phyloP scores from a whole-genome alignment of 2,329 filamentous ascomycete genomes.

The Sclerotinia subarctica region DNA sequence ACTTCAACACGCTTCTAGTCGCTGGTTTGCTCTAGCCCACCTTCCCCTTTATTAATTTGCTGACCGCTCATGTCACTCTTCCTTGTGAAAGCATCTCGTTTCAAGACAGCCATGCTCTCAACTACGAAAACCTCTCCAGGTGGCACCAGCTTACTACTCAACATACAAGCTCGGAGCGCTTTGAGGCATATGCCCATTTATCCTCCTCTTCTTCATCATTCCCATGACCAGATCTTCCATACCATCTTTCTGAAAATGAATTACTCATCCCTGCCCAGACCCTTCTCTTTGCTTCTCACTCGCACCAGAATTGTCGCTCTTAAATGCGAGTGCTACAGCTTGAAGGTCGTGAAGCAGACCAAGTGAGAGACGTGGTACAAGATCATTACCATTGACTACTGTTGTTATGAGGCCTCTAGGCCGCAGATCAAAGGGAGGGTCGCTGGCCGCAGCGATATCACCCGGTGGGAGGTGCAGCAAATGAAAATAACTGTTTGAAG shows the following conservation, averaged over 20 bases:
- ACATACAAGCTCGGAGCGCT: constrained; percentile 64
- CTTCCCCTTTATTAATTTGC: constrained; percentile 10
- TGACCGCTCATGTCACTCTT: background rate
- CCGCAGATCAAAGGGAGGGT: constrained; percentile 65
- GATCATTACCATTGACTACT: constrained; percentile 67
- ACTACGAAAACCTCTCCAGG: constrained; percentile 74
- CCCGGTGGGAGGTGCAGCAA: constrained; percentile 58
- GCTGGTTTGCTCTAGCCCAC: constrained; percentile 59
- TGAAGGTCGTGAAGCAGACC: constrained; percentile 74
- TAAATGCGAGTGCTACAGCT: constrained; percentile 68
- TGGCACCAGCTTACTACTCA: constrained; percentile 66
- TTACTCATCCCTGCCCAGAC: constrained; percentile 64
- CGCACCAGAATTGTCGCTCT: constrained; percentile 64
- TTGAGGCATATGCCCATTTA: constrained; percentile 68
- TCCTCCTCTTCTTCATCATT: constrained; percentile 51
- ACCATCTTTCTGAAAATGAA: constrained; percentile 61
- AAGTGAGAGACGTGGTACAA: constrained; percentile 71
- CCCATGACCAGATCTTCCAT: constrained; percentile 45
- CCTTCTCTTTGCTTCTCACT: constrained; percentile 63
- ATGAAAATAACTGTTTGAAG: constrained; percentile 27
- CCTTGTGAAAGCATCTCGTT: constrained; percentile 60
- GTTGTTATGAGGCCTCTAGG: constrained; percentile 72
- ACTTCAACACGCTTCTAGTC: constrained; percentile 65
- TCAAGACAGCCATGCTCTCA: constrained; percentile 64
- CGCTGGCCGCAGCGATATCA: too few species aligned